Evolutionary conservation across 208 protist species (phyloP).

Genomic region (Herpetomonas tarakana): DNA sequence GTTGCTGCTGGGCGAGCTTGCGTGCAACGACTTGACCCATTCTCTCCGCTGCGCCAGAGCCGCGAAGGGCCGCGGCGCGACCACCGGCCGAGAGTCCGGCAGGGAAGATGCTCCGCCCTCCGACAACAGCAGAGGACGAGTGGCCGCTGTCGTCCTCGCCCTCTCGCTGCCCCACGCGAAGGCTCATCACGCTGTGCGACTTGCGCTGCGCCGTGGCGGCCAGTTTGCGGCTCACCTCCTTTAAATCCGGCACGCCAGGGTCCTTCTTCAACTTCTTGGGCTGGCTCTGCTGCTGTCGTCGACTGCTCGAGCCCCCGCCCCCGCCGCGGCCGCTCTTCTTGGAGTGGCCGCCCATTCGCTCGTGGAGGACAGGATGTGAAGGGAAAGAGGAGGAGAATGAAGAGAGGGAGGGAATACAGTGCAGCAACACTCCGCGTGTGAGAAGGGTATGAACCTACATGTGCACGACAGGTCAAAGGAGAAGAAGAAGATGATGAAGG

Average conservation of each 20-base stretch:
- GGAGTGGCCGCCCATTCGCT: constrained; percentile 78
- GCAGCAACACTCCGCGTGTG: too few species aligned
- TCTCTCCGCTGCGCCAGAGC: neutral
- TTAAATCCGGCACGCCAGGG: constrained; percentile 77
- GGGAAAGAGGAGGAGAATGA: neutral
- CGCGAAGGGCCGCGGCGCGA: neutral
- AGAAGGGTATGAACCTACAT: too few species aligned
- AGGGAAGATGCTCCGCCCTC: neutral
- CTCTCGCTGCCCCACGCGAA: constrained; percentile 13
- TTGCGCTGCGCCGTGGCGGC: constrained; percentile 51
- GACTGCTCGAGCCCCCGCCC: constrained; percentile 40
- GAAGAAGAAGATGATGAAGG: too few species aligned
- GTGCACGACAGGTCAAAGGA: too few species aligned
- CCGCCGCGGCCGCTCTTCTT: constrained; percentile 84
- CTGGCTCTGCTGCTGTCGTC: constrained; percentile 22
- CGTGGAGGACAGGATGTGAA: constrained; percentile 1
- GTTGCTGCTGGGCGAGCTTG: neutral
- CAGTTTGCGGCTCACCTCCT: constrained; percentile 57
- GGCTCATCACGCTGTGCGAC: constrained; percentile 74
- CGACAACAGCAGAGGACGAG: neutral
- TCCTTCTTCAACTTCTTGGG: constrained; percentile 72
- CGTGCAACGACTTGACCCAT: neutral
- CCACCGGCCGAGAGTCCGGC: neutral
- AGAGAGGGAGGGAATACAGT: constrained; percentile 9
- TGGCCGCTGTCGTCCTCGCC: neutral